phyloP scores from a whole-genome alignment of 208 protist species.

The Crithidia expoeki region DNA sequence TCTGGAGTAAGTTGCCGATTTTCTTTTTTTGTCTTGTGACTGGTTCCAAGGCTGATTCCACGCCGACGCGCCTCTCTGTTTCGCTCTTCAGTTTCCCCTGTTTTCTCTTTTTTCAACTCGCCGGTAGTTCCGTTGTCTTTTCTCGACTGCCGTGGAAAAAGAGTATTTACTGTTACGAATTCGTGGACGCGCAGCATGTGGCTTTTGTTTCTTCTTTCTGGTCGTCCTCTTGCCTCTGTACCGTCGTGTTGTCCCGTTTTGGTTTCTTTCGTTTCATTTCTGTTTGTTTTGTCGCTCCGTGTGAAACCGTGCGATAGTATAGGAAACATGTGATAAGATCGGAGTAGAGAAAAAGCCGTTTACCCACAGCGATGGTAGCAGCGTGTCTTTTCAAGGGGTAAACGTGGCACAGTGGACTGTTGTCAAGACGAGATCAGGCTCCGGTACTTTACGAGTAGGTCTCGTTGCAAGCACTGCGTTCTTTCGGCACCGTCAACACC shows the following conservation, averaged over 20 bases:
- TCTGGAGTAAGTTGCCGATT: not conserved
- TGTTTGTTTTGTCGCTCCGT: conserved; percentile 5
- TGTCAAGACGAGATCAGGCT: too few relatives aligned
- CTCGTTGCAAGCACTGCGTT: too few relatives aligned
- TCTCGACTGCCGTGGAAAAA: too few relatives aligned
- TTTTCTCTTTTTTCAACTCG: conserved; percentile 4
- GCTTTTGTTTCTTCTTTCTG: conserved; percentile 12
- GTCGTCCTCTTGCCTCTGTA: conserved; percentile 12
- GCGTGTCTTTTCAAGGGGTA: too few relatives aligned
- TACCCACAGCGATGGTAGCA: too few relatives aligned
- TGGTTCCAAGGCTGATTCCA: not conserved
- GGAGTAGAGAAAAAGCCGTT: not conserved
- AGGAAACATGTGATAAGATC: not conserved
- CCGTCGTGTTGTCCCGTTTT: conserved; percentile 4
- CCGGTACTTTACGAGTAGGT: too few relatives aligned
- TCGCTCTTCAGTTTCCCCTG: not conserved
- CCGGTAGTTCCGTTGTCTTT: too few relatives aligned
- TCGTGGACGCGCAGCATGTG: not conserved
- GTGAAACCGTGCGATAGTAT: not conserved
- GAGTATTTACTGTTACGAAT: too few relatives aligned
- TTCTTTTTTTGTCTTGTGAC: not conserved
- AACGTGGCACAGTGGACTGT: too few relatives aligned
- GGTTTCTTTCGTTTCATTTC: conserved; percentile 8
- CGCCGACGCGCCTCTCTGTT: not conserved
- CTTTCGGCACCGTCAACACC: too few relatives aligned